These are phyloP conservation scores for Phaeosphaeriaceae sp. DNA, from an alignment of 2,329 filamentous ascomycete species.

Conservation along the genomic window DNA sequence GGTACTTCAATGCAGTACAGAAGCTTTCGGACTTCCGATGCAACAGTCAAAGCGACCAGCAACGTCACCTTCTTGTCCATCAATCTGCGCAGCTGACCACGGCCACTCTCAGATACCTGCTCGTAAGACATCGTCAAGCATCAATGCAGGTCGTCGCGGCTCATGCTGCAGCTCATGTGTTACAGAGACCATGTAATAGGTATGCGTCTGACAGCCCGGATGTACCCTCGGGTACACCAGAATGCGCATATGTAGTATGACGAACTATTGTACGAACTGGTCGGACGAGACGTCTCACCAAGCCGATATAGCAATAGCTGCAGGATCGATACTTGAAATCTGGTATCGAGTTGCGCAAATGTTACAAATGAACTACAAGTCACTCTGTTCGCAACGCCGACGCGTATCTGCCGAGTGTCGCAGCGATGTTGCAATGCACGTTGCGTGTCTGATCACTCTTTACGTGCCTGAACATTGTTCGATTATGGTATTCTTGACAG, in stretches of 20 bases:
- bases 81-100: not conserved
- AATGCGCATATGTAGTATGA: not conserved
- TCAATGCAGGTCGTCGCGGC: not conserved
- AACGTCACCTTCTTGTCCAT: not conserved
- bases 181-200: slow-evolving; percentile 11
- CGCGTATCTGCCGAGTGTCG: not conserved
- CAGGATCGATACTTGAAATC: slow-evolving; percentile 1
- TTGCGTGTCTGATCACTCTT: not conserved
- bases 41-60: not conserved
- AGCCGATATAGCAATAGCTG: not conserved
- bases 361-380: not conserved
- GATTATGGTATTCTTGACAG: not conserved
- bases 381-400: not conserved
- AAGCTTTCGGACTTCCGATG: not conserved
- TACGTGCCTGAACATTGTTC: not conserved
- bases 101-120: slow-evolving; percentile 2
- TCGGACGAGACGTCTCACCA: slow-evolving; percentile 7
- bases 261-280: slow-evolving; percentile 5
- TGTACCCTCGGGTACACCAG: slow-evolving; percentile 18
- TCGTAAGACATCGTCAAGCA: not conserved
- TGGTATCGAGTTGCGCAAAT: not conserved
- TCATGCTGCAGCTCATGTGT: not conserved
- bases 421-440: not conserved
- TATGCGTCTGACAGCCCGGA: slow-evolving; percentile 25
- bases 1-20: not conserved